phyloP scores from a whole-genome alignment of 345 rosid genomes.

The Hibiscus syriacus region DNA sequence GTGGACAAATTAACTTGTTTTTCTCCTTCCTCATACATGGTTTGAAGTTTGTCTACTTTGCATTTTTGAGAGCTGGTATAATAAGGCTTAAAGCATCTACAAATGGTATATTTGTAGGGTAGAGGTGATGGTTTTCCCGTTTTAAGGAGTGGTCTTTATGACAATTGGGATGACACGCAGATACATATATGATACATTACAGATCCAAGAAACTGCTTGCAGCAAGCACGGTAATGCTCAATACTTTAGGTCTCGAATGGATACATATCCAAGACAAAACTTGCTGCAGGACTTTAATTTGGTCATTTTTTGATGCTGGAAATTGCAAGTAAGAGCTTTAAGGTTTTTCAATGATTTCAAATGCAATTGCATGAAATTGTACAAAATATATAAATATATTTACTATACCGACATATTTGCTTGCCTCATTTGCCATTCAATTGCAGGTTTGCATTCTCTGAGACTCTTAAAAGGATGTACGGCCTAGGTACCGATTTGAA shows the following conservation, averaged over 20 bases:
- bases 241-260: slow-evolving; percentile 87
- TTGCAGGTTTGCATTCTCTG: slow-evolving; percentile 73
- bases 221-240: background rate
- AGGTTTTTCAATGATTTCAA: background rate
- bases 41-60: slow-evolving; percentile 3
- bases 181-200: slow-evolving; percentile 97
- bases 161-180: slow-evolving; percentile 99
- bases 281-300: slow-evolving; percentile 59
- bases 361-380: background rate
- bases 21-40: background rate
- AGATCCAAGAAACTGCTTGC: slow-evolving; percentile 17
- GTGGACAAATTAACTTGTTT: background rate
- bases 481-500: slow-evolving; percentile 43
- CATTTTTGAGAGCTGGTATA: background rate
- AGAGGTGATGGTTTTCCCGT: slow-evolving; percentile 62
- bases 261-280: slow-evolving; percentile 71
- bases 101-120: slow-evolving; percentile 36
- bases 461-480: too few relatives aligned
- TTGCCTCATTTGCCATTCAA: background rate
- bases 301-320: slow-evolving; percentile 98
- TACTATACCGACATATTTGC: background rate
- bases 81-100: background rate
- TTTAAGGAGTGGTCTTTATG: slow-evolving; percentile 76
- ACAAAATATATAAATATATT: background rate
- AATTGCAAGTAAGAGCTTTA: slow-evolving; percentile 69